phyloP scores from a whole-genome alignment of 1,284 basidiomycete species.

The Polyporus tsugae region DNA sequence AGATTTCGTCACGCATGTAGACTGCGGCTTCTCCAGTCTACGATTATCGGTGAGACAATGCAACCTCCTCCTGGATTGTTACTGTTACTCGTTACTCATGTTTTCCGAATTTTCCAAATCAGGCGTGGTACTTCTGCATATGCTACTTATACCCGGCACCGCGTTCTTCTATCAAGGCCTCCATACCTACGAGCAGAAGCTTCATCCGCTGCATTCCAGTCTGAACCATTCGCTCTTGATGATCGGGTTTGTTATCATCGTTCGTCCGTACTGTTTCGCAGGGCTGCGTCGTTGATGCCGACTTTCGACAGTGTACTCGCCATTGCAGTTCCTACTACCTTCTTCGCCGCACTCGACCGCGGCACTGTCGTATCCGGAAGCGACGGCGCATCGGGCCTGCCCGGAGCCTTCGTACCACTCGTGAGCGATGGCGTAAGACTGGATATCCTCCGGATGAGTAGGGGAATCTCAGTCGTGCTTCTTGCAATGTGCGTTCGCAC shows the following conservation, averaged over 20 bases:
- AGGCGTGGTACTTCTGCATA: slow-evolving; percentile 69
- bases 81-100: neutral
- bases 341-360: slow-evolving; percentile 65
- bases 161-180: slow-evolving; percentile 68
- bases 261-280: neutral
- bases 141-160: slow-evolving; percentile 66
- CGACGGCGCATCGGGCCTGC: neutral
- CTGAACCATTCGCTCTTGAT: slow-evolving; percentile 71
- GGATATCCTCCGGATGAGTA: slow-evolving; percentile 63
- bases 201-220: slow-evolving; percentile 59
- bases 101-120: neutral
- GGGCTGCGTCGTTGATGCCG: neutral
- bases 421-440: slow-evolving; percentile 36
- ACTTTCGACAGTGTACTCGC: slow-evolving; percentile 57
- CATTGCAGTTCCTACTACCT: slow-evolving; percentile 66
- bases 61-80: neutral
- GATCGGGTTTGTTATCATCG: slow-evolving; percentile 55
- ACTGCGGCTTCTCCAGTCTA: slow-evolving; percentile 63
- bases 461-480: slow-evolving; percentile 67
- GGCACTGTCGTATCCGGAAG: slow-evolving; percentile 32
- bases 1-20: slow-evolving; percentile 37
- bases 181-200: slow-evolving; percentile 58
- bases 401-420: slow-evolving; percentile 32
- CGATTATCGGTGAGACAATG: slow-evolving; percentile 55
- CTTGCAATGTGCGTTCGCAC: slow-evolving; percentile 57